These are phyloP conservation scores for Aristolochia fimbriata DNA, from an alignment of 164 flowering plant genomes.

Conservation along the genomic window DNA sequence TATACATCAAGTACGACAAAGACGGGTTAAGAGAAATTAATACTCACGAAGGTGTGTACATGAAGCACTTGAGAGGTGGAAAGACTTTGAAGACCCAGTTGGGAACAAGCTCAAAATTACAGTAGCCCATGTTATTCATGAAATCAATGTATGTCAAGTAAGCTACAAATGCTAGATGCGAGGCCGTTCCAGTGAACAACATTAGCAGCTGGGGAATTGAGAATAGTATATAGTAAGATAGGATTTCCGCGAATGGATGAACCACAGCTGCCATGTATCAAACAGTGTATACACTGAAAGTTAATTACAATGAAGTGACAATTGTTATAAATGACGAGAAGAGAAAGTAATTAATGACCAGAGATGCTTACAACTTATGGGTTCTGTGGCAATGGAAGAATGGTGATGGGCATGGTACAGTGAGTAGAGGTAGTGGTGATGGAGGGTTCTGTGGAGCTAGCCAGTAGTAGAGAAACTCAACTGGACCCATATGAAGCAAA, in stretches of 20 bases:
- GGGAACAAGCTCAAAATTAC: conserved; percentile 53
- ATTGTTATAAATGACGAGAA: not conserved
- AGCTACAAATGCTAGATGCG: conserved; percentile 8
- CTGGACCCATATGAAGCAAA: conserved; percentile 14
- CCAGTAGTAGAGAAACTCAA: conserved; percentile 46
- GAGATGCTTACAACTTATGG: conserved; percentile 20
- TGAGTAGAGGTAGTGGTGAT: conserved; percentile 39
- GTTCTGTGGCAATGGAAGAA: conserved; percentile 42
- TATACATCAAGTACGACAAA: not conserved
- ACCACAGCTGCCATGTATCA: conserved; percentile 32
- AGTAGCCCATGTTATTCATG: conserved; percentile 58
- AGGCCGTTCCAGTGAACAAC: conserved; percentile 11
- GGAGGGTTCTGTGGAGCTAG: conserved; percentile 42
- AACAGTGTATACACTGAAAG: not conserved
- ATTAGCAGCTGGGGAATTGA: conserved; percentile 19
- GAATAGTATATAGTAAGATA: conserved; percentile 26
- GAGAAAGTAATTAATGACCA: not conserved
- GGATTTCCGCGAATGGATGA: conserved; percentile 51
- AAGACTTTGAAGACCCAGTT: conserved; percentile 22
- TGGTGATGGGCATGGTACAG: conserved; percentile 12
- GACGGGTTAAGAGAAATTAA: not conserved
- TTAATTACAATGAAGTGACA: not conserved
- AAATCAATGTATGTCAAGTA: conserved; percentile 36
- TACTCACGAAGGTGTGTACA: conserved; percentile 59
- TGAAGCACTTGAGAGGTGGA: conserved; percentile 48